Percentiles rank a stretch among this genome's conserved stretches.
phyloP scores from a whole-genome alignment of 177 flowering plant genomes.

The Vitis hybrid region DNA sequence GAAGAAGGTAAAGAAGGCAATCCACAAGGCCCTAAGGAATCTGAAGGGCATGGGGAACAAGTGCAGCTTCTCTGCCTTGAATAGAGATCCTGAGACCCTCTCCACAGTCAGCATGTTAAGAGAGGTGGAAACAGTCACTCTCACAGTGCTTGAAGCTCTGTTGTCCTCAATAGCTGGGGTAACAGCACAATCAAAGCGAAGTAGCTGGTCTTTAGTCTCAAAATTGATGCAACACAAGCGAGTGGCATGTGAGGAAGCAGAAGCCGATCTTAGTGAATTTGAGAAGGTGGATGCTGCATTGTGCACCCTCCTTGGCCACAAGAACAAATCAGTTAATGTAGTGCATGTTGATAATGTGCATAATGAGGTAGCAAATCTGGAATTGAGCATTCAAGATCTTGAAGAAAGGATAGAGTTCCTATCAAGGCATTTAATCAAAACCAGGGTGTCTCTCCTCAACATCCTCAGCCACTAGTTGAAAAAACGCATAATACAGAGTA shows the following conservation, averaged over 20 bases:
- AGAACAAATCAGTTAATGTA: neutral
- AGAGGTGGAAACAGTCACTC: slow-evolving; percentile 24
- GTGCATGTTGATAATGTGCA: no score
- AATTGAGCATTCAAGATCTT: slow-evolving; percentile 8
- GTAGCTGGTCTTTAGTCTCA: slow-evolving; percentile 17
- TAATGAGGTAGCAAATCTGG: neutral
- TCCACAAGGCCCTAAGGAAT: no score
- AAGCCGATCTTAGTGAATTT: slow-evolving; percentile 1
- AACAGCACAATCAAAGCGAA: slow-evolving; percentile 7
- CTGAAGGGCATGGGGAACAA: no score
- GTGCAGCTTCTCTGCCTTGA: neutral
- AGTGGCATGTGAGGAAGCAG: neutral
- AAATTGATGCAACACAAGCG: slow-evolving; percentile 5
- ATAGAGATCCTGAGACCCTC: slow-evolving; percentile 1
- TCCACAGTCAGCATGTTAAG: slow-evolving; percentile 15
- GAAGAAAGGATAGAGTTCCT: neutral
- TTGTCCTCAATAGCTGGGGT: slow-evolving; percentile 10
- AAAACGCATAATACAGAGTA: no score
- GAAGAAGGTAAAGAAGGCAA: no score
- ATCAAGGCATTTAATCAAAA: neutral
- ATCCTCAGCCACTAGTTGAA: no score
- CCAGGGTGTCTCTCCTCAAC: no score
- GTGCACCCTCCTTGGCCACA: slow-evolving; percentile 5
- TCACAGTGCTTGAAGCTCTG: slow-evolving; percentile 18
- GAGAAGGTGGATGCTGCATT: slow-evolving; percentile 14